Percentiles rank a stretch among this genome's conserved stretches.
Conservation (phyloP, 2,329 filamentous ascomycete species). For the Xylariaceae sp. region DNA sequence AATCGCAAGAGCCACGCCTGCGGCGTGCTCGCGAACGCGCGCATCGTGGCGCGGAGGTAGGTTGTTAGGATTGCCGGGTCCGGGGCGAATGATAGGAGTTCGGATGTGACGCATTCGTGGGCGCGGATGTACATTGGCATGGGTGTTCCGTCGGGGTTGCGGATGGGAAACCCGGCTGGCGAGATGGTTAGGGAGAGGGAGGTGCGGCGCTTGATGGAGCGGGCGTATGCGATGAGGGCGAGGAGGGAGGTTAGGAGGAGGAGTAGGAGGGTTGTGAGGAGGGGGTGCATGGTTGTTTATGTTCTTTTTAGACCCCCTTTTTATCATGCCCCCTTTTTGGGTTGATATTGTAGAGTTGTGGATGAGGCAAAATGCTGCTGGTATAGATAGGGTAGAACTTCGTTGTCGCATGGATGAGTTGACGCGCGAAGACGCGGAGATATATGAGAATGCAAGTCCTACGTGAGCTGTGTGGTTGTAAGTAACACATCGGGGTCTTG, state of each 20-base stretch:
- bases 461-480: not conserved
- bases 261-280: too few relatives aligned
- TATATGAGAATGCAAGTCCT: not conserved
- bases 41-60: slow-evolving; percentile 24
- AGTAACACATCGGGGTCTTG: not conserved
- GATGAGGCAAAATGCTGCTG: too few relatives aligned
- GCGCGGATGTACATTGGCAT: slow-evolving; percentile 16
- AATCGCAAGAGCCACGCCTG: slow-evolving; percentile 23
- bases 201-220: too few relatives aligned
- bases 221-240: too few relatives aligned
- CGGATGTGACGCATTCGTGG: slow-evolving; percentile 22
- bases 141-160: not conserved
- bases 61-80: slow-evolving; percentile 14
- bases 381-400: too few relatives aligned
- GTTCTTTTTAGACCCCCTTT: too few relatives aligned
- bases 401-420: too few relatives aligned
- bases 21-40: slow-evolving; percentile 24
- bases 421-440: too few relatives aligned
- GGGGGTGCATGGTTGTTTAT: too few relatives aligned
- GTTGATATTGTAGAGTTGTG: too few relatives aligned
- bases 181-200: not conserved
- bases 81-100: slow-evolving; percentile 6
- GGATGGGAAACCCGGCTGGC: slow-evolving; percentile 1
- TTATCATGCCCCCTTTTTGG: too few relatives aligned
- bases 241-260: too few relatives aligned